These are phyloP conservation scores for Phytopythium oedochilum DNA, from an alignment of 352 stramenopile species.

Conservation along the genomic window DNA sequence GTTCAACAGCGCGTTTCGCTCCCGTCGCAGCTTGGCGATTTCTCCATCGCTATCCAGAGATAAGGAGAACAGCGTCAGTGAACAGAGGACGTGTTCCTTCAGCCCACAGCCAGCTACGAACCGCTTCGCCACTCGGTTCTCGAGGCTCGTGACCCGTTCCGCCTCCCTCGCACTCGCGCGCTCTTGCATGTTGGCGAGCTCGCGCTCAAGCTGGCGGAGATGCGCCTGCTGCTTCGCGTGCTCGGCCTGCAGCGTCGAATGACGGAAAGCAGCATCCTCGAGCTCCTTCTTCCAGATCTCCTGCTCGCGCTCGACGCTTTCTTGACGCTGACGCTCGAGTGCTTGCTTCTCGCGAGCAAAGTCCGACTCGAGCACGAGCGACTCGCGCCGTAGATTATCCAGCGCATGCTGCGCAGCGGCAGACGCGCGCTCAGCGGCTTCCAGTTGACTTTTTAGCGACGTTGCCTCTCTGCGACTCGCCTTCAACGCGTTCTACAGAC, in stretches of 20 bases:
- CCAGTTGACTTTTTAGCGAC: slow-evolving; percentile 15
- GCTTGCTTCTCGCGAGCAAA: slow-evolving; percentile 22
- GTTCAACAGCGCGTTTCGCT: slow-evolving; percentile 58
- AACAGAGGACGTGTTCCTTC: neutral
- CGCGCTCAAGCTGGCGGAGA: slow-evolving; percentile 54
- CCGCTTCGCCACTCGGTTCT: slow-evolving; percentile 36
- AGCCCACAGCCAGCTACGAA: slow-evolving; percentile 8
- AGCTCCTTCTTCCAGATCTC: slow-evolving; percentile 58
- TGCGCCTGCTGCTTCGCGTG: slow-evolving; percentile 54
- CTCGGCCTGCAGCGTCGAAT: slow-evolving; percentile 44
- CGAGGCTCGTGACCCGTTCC: slow-evolving; percentile 31
- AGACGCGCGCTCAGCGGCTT: slow-evolving; percentile 18
- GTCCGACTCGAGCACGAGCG: slow-evolving; percentile 21
- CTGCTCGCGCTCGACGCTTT: slow-evolving; percentile 40
- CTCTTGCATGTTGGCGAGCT: slow-evolving; percentile 51
- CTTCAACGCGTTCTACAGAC: slow-evolving; percentile 15
- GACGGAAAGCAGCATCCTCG: slow-evolving; percentile 38
- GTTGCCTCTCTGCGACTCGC: slow-evolving; percentile 7
- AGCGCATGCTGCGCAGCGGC: slow-evolving; percentile 30
- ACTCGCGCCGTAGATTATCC: slow-evolving; percentile 35
- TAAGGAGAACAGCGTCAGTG: neutral
- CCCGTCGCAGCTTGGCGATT: slow-evolving; percentile 46
- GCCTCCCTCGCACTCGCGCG: slow-evolving; percentile 35
- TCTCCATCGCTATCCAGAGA: slow-evolving; percentile 40
- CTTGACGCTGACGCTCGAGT: slow-evolving; percentile 25